phyloP scores from a whole-genome alignment of 805 yeast genomes.

The Metschnikowia kofuensis region DNA sequence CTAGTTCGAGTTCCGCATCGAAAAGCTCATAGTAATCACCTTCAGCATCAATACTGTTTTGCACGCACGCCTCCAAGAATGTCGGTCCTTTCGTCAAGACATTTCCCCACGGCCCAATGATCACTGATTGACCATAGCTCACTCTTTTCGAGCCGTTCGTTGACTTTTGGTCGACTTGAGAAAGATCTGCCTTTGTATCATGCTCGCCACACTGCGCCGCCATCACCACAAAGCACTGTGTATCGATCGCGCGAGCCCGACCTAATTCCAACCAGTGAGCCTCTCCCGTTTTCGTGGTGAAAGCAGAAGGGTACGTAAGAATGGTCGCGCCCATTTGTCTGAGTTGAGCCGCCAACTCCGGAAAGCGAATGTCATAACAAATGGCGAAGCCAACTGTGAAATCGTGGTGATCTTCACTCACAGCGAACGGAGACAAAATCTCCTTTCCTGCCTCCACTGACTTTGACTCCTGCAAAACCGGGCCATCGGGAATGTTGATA shows the following conservation, averaged over 20 bases:
- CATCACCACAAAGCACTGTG: constrained; percentile 83
- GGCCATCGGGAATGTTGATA: constrained; percentile 79
- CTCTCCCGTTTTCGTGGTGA: constrained; percentile 86
- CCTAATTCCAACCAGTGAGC: constrained; percentile 88
- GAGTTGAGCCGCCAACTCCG: constrained; percentile 64
- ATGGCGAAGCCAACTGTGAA: constrained; percentile 63
- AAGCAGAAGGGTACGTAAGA: constrained; percentile 85
- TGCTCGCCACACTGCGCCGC: constrained; percentile 88
- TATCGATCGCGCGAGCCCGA: constrained; percentile 80
- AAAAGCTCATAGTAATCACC: constrained; percentile 43
- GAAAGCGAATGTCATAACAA: constrained; percentile 87
- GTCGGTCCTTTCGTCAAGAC: constrained; percentile 51
- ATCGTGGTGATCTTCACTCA: constrained; percentile 3
- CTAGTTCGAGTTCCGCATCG: constrained; percentile 65
- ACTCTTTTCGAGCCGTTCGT: constrained; percentile 41
- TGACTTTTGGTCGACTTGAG: constrained; percentile 14
- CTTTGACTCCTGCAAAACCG: constrained; percentile 70
- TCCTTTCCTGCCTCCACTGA: constrained; percentile 77
- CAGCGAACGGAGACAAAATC: constrained; percentile 30
- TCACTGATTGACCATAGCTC: constrained; percentile 83
- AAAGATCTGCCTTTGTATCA: constrained; percentile 44
- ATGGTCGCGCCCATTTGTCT: constrained; percentile 72
- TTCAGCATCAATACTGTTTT: constrained; percentile 20
- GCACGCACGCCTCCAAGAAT: constrained; percentile 24
- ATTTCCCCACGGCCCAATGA: constrained; percentile 92